Percentiles rank a stretch among this genome's conserved stretches.
Conservation (phyloP, 148 eudicot species). For the Silene uniflora region DNA sequence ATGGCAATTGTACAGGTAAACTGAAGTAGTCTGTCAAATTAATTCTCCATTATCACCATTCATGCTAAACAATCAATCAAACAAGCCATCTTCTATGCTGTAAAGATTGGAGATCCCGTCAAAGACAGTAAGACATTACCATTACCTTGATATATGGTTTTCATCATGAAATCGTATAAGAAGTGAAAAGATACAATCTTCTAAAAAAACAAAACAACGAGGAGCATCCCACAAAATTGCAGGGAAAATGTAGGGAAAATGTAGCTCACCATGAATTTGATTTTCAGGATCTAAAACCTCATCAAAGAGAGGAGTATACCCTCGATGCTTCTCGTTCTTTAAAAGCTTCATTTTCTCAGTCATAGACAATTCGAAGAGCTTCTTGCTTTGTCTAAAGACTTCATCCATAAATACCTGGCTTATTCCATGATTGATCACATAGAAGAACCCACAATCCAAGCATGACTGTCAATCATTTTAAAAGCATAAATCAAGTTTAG, state of each 20-base stretch:
- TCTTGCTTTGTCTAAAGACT: slow-evolving; percentile 75
- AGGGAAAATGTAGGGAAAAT: background rate
- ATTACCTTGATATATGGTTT: background rate
- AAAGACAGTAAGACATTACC: too few relatives aligned
- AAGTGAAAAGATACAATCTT: background rate
- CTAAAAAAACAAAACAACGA: background rate
- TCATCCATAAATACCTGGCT: slow-evolving; percentile 78
- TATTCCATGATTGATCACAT: slow-evolving; percentile 85
- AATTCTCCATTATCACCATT: too few relatives aligned
- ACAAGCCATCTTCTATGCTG: too few relatives aligned
- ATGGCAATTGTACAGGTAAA: too few relatives aligned
- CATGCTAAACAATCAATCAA: too few relatives aligned
- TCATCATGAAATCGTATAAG: background rate
- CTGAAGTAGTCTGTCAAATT: too few relatives aligned
- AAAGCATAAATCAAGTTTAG: background rate
- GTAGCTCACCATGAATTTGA: slow-evolving; percentile 64
- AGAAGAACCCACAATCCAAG: slow-evolving; percentile 85
- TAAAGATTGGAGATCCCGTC: too few relatives aligned
- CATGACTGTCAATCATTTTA: slow-evolving; percentile 52
- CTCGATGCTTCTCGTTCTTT: slow-evolving; percentile 73
- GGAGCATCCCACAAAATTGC: background rate
- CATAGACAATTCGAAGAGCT: slow-evolving; percentile 62
- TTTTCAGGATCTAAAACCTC: slow-evolving; percentile 69
- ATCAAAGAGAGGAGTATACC: slow-evolving; percentile 81
- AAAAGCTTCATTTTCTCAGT: slow-evolving; percentile 81